Percentiles rank a stretch among this genome's conserved stretches.
phyloP scores from a whole-genome alignment of 306 rosid species.

The Fragaria vesca region DNA sequence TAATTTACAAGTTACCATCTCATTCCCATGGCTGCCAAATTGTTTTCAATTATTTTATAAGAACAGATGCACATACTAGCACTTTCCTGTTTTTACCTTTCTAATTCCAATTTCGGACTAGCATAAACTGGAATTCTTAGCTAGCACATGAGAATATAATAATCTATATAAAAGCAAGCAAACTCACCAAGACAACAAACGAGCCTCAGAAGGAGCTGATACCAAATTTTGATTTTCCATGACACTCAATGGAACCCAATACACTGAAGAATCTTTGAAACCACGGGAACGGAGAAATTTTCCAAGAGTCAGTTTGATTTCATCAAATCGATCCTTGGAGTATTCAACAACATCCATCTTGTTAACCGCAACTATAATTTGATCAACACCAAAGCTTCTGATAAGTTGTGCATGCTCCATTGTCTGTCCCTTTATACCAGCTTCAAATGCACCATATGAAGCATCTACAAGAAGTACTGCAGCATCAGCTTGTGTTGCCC shows the following conservation, averaged over 20 bases:
- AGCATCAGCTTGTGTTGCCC: slow-evolving; percentile 98
- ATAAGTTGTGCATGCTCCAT: slow-evolving; percentile 92
- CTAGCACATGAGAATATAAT: not conserved
- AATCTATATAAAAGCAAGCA: not conserved
- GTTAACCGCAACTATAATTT: slow-evolving; percentile 80
- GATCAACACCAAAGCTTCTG: slow-evolving; percentile 98
- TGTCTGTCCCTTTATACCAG: slow-evolving; percentile 97
- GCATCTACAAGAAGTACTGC: slow-evolving; percentile 93
- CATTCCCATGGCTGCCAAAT: not conserved
- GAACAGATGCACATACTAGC: not conserved
- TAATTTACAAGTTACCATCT: not conserved
- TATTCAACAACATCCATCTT: slow-evolving; percentile 90
- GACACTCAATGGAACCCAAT: slow-evolving; percentile 90
- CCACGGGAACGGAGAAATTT: slow-evolving; percentile 80
- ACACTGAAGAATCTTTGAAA: slow-evolving; percentile 67
- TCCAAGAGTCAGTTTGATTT: slow-evolving; percentile 68
- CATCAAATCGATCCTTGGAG: slow-evolving; percentile 84
- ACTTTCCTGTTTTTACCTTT: not conserved
- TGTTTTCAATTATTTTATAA: not conserved
- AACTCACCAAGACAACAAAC: slow-evolving; percentile 70
- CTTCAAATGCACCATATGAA: slow-evolving; percentile 83
- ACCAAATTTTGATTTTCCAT: slow-evolving; percentile 95
- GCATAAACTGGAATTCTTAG: not conserved
- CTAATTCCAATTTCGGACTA: not conserved
- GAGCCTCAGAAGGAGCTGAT: slow-evolving; percentile 68